A percentile compares a stretch with the other conserved stretches of the same genome.
Conservation (phyloP, 2,329 filamentous ascomycete species). For the Pseudocercospora vitis region DNA sequence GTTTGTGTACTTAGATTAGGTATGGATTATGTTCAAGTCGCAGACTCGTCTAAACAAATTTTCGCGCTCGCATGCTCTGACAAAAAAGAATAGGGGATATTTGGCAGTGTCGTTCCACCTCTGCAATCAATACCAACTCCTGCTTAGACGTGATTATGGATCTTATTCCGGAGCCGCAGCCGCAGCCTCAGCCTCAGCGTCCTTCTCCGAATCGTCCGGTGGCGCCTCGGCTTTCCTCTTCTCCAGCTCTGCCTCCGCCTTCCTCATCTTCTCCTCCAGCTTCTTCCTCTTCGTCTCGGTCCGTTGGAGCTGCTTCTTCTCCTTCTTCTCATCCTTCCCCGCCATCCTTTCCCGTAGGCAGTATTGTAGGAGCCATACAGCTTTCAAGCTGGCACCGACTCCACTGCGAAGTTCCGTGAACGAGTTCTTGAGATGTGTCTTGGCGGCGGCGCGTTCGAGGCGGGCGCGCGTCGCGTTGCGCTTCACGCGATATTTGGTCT, state of each 20-base stretch:
- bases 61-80: no score
- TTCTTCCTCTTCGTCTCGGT: slow-evolving; percentile 16
- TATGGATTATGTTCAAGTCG: no score
- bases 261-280: slow-evolving; percentile 12
- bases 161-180: no score
- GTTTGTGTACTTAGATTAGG: no score
- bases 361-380: slow-evolving; percentile 11
- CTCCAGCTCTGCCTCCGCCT: slow-evolving; percentile 10
- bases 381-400: slow-evolving; percentile 11
- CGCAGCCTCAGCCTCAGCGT: not conserved
- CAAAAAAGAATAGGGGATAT: no score
- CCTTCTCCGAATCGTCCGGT: not conserved
- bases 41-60: no score
- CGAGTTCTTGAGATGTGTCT: slow-evolving; percentile 19
- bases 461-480: slow-evolving; percentile 17
- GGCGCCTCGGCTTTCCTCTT: slow-evolving; percentile 4
- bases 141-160: no score
- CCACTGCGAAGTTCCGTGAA: slow-evolving; percentile 15
- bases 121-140: no score
- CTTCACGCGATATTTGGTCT: slow-evolving; percentile 19
- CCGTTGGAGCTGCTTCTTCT: slow-evolving; percentile 13
- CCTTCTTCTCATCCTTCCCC: slow-evolving; percentile 12
- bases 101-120: no score
- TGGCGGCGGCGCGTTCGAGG: slow-evolving; percentile 19
- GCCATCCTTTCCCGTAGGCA: slow-evolving; percentile 8